Base-by-base conservation (phyloP, 116 monocot species). In the Cymodocea nodosa region DNA sequence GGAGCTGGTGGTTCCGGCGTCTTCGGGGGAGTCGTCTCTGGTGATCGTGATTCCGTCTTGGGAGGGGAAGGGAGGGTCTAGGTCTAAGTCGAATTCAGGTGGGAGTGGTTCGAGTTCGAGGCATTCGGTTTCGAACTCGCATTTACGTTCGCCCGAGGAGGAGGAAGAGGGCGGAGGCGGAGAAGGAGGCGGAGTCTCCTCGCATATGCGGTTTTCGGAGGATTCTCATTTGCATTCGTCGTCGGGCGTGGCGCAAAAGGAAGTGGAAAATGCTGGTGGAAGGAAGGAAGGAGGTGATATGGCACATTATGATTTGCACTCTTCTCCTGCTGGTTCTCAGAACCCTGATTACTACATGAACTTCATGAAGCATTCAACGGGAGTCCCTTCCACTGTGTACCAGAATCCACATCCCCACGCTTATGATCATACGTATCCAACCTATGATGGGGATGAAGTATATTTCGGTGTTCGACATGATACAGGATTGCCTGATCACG, bases 141-240 rank as follows among this genome's bases (percentile, higher is more conserved):
- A 73, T 70, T 30, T 30, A 1, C 30, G 30, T 30, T 83, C 79
- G 18, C n/a, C 16, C 2, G 12, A 12, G 56, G 23, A 20, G 56
- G 22, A 30, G 3, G 30, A 30, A 3, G 30, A 30, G 30, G 30
- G 3, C 2, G 30, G 3, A 3, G 30, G 3, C 2, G 30, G 3
- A 3, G 30, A 1, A 3, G 30, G 6, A 4, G 44, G 44, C 11
- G 84, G 44, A 44, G 15, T 74, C 0, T 62, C 76, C 25, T 73
- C 82, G 11, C 82, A 71, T 69, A 64, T 82, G 37, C 39, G 68
- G 51, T 84, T 84, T 22, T 19, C 22, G 4, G 86, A 86, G 23
- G 75, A 49, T 15, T 64, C 35, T 22, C 71, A 76, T 23, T 15
- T 78, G 17, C 71, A 76, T 52, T 20, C 76, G 25, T 74, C 81